These are phyloP conservation scores for Petunia axillaris DNA, from an alignment of 257 asterid species.

Conservation along the genomic window DNA sequence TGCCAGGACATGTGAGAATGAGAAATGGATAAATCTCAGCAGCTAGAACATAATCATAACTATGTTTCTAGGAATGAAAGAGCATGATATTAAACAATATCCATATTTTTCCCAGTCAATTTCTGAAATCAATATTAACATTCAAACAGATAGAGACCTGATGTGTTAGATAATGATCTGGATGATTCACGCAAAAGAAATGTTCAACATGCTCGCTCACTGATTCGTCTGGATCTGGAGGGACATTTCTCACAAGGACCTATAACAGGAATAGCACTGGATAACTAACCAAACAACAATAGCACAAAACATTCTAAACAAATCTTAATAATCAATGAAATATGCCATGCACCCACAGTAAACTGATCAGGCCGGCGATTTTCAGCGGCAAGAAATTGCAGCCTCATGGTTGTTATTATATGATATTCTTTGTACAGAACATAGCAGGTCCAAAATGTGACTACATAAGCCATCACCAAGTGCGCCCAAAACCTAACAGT, in stretches of 20 bases:
- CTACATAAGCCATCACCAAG: conserved; percentile 70
- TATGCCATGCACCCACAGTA: conserved; percentile 60
- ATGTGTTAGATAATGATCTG: conserved; percentile 75
- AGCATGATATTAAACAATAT: background rate
- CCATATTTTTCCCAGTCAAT: conserved; percentile 18
- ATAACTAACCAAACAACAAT: conserved; percentile 4
- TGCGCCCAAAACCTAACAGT: conserved; percentile 79
- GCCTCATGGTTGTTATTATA: conserved; percentile 66
- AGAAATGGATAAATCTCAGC: background rate
- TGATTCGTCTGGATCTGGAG: conserved; percentile 92
- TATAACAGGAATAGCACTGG: conserved; percentile 33
- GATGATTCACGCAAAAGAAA: conserved; percentile 93
- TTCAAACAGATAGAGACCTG: conserved; percentile 47
- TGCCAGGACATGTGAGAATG: conserved; percentile 10
- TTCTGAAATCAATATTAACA: background rate
- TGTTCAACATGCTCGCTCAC: conserved; percentile 91
- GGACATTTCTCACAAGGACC: conserved; percentile 95
- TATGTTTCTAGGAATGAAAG: conserved; percentile 16
- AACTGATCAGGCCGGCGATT: conserved; percentile 86
- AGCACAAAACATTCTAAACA: background rate
- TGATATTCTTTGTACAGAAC: conserved; percentile 77
- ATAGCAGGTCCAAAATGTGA: conserved; percentile 88
- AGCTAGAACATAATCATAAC: conserved; percentile 5
- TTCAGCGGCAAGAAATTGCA: conserved; percentile 87
- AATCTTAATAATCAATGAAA: background rate